Percentiles rank a stretch among this genome's conserved stretches.
phyloP scores from a whole-genome alignment of 1,139 yeast genomes.

The Debaryomyces robertsiae region DNA sequence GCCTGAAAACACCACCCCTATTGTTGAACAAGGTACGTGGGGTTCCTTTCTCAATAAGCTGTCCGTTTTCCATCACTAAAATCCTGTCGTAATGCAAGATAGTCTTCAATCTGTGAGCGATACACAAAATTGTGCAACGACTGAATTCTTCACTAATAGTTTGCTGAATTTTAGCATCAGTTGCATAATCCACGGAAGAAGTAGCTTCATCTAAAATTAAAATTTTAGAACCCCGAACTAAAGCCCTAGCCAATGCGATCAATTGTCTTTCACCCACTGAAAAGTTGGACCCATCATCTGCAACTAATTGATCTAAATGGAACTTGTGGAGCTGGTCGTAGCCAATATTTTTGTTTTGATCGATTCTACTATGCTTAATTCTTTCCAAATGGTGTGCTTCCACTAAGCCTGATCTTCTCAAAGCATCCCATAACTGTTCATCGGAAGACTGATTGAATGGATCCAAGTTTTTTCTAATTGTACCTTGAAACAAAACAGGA shows the following conservation, averaged over 20 bases:
- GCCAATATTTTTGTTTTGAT: conserved; percentile 18
- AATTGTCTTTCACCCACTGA: conserved; percentile 59
- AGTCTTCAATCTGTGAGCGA: conserved; percentile 58
- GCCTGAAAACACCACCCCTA: conserved; percentile 38
- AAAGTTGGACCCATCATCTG: conserved; percentile 56
- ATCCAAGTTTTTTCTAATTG: conserved; percentile 44
- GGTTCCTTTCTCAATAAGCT: conserved; percentile 49
- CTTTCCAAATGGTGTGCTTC: conserved; percentile 27
- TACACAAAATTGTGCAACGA: conserved; percentile 53
- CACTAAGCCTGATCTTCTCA: conserved; percentile 47
- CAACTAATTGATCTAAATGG: conserved; percentile 53
- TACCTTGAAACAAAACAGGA: conserved; percentile 45
- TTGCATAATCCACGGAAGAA: conserved; percentile 58
- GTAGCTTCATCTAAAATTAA: conserved; percentile 60
- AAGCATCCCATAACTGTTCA: conserved; percentile 45
- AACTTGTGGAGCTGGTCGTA: conserved; percentile 43
- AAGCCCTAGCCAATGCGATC: conserved; percentile 55
- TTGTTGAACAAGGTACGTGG: conserved; percentile 44
- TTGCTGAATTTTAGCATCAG: conserved; percentile 52
- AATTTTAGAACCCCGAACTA: conserved; percentile 52
- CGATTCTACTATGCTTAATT: conserved; percentile 21
- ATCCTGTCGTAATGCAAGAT: conserved; percentile 54
- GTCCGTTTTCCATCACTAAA: conserved; percentile 56
- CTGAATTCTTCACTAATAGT: conserved; percentile 49
- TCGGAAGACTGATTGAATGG: conserved; percentile 43